Conservation (phyloP, 2,329 filamentous ascomycete genomes). For the Cadophora sp. region DNA sequence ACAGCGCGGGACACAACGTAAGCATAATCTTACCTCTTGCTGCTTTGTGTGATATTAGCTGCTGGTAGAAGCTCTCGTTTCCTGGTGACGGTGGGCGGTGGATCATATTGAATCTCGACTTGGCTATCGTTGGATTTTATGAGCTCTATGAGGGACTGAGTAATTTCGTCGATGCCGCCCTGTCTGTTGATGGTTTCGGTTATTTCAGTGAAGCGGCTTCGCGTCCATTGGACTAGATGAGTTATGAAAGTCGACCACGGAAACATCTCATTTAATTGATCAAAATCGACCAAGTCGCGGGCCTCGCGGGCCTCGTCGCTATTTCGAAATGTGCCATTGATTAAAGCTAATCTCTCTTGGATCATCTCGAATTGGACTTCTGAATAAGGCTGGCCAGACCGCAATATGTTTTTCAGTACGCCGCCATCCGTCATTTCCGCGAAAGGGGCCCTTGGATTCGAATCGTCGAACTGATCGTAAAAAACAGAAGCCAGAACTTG, state of each 20-base stretch:
- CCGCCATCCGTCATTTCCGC: constrained; percentile 46
- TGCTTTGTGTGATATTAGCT: constrained; percentile 27
- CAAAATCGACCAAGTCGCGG: constrained; percentile 49
- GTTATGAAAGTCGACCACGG: constrained; percentile 57
- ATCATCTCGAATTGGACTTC: constrained; percentile 43
- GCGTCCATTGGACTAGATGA: constrained; percentile 54
- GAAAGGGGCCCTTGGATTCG: constrained; percentile 43
- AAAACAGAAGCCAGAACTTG: constrained; percentile 52
- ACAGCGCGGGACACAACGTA: neutral
- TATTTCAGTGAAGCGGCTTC: constrained; percentile 53
- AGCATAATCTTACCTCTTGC: constrained; percentile 23
- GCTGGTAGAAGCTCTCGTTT: constrained; percentile 29
- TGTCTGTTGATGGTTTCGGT: constrained; percentile 48
- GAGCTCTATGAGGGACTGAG: constrained; percentile 44
- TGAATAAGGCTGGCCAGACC: constrained; percentile 44
- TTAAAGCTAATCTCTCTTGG: constrained; percentile 47
- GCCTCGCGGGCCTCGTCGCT: constrained; percentile 43
- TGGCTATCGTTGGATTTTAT: constrained; percentile 44
- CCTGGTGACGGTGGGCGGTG: constrained; percentile 16
- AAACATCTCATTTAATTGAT: constrained; percentile 52
- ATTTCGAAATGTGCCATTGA: constrained; percentile 46
- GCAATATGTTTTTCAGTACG: constrained; percentile 40
- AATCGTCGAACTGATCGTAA: constrained; percentile 38
- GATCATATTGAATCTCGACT: constrained; percentile 30
- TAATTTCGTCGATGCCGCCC: constrained; percentile 49